Evolutionary conservation across 2,329 filamentous ascomycete species (phyloP), one percentile per base, ranked within the genome.

Genomic region (Dactylellina drechsleri): DNA sequence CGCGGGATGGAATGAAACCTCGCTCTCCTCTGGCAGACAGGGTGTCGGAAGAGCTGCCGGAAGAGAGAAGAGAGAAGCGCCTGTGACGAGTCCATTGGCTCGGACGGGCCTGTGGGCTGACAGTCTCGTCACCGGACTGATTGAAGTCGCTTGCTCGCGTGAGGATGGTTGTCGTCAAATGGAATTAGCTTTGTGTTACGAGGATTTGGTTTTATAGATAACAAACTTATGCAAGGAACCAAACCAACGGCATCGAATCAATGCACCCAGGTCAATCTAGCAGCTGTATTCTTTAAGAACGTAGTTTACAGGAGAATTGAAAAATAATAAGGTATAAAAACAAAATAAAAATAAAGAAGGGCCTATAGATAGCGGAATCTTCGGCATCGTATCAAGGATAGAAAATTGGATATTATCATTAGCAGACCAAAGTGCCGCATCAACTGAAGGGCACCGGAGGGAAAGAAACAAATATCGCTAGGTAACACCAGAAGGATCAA

Each of bases 11-110:
- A 47, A 43, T 52, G 45, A 45, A 53, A 64, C 7, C 52, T 57
- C 41, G 58, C 41, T 52, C 52, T 75, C 52, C 71, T 66, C 59
- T 87, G 85, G 80, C 90, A 91, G 57, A 88, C 85, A 57, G 88
- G 87, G 80, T 94, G 91, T 53, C 88, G 88, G 79, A 96, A 96
- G 53, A 98, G 87, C 84, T 92, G 91, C 80, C 91, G 88, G 80
- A 97, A 94, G 80, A 97, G 86, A 81, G 90, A 90, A 54, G 88
- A 88, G 78, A 93, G 86, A 77, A 92, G 64, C 64, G 64, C 71
- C 59, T 75, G 71, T 50, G 71, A 75, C 71, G 58, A 61, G 71
- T 75, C 71, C 71, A 75, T 75, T 65, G 64, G 64, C 71, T 66
- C 68, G 58, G 54, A 49, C 49, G 61, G 59, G 58, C 57, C 43